Evolutionary conservation across 257 asterid genomes (phyloP).

Genomic region (Solanum pinnatisectum): DNA sequence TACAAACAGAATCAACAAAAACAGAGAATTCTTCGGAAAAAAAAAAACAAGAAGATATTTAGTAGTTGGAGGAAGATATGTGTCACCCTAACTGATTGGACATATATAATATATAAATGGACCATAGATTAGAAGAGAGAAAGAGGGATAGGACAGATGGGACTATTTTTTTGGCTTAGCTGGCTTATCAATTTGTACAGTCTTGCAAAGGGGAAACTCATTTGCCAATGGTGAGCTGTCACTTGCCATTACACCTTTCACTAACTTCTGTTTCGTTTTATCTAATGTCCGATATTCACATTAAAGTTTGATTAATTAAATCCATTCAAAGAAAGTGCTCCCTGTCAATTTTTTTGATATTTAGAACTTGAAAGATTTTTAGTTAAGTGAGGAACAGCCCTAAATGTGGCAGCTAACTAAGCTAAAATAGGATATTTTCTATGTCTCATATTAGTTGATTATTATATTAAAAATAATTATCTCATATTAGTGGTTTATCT

Average conservation of each 20-base stretch:
- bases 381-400: not conserved
- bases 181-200: not conserved
- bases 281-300: not conserved
- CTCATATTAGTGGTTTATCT: too few species aligned
- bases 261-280: not conserved
- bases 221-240: not conserved
- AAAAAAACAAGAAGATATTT: conserved; percentile 4
- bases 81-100: not conserved
- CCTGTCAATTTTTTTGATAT: not conserved
- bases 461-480: too few species aligned
- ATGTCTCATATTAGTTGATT: too few species aligned
- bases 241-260: not conserved
- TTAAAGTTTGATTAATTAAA: fast-evolving
- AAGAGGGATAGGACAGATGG: not conserved
- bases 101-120: not conserved
- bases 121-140: not conserved
- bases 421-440: fast-evolving
- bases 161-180: not conserved
- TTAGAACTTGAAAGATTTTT: fast-evolving
- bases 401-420: not conserved
- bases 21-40: not conserved
- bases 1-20: not conserved
- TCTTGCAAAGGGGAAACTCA: not conserved
- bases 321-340: not conserved
- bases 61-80: not conserved